Base-by-base conservation (phyloP, 257 asterid species). In the Gentiana macrophylla region DNA sequence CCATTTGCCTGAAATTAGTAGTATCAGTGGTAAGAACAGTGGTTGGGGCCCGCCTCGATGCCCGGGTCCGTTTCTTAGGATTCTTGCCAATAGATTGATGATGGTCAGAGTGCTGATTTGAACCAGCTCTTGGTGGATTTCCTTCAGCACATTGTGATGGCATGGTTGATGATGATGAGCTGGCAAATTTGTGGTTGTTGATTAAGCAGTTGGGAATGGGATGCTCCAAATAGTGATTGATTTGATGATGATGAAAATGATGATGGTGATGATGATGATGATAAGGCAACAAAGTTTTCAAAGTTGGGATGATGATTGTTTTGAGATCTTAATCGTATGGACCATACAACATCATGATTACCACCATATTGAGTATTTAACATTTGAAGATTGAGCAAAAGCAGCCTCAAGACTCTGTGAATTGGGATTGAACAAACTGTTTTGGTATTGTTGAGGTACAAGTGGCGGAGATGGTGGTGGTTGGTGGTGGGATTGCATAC, bases 11-110 rank as follows among this genome's bases (percentile, higher is more conserved):
- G 56, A 89, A 89, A 61, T 89, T 89, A 12, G 86, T 57, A 11
- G 93, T 76, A 67, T 89, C 94, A 1, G 97, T 89, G 0, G 86
- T 80, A 1, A 89, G 94, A 36, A 89, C 97, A 3, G 97, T 89
- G 4, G 97, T 89, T 0, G 95, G 94, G 1, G 92, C 89, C 15
- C 94, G 68, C 47, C 89, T 68, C 2, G 97, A 89, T 1, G 95
- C 95, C 51, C 95, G 76, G 13, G 86, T 80, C 3, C 97, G 79
- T 33, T 89, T 86, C 63, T 83, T 89, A 5, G 95, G 87, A 56
- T 83, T 89, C 59, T 82, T 85, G 2, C 35, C 64, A 37, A 50
- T 59, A 56, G 78, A 68, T n/a, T n/a, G n/a, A 15, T 49, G 44
- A 3, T 38, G 5, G 2, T 70, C 62, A 52, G 65, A 44, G 7